Evolutionary conservation across 345 rosid genomes (phyloP), one percentile per base, ranked within the genome.

Genomic region (Sisymbrium irio): DNA sequence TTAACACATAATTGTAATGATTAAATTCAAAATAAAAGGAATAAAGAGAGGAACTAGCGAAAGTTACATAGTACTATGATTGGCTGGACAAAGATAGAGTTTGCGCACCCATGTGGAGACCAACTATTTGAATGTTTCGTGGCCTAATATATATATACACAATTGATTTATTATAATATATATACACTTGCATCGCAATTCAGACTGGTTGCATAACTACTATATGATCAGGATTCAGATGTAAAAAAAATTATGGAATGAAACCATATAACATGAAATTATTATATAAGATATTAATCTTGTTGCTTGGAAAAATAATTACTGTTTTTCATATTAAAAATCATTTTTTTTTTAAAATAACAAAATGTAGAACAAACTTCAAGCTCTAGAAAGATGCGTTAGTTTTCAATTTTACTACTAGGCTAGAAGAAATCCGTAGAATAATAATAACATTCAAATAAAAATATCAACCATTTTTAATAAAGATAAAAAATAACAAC

Each of bases 41-140:
- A 62, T 55, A 69, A 15, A 69, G 35, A 62, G 30, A 36, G 4
- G 18, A 69, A 69, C 35, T 8, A 69, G 22, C n/a, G 54, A 61
- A 62, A 69, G 56, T 65, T 56, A 17, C 65, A 69, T 54, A 42
- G 62, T 41, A 54, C 17, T 62, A 63, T 63, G 75, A 70, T 76
- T 76, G 79, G 79, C 50, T 76, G 66, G 67, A 62, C 65, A 69
- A 63, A 76, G 71, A 69, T 63, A 63, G 65, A 27, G 61, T 69
- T 46, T 76, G 79, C 71, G 79, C 66, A 70, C 76, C 75, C 79
- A 70, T 70, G 76, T 70, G 79, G 79, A 70, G 79, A 76, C 79
- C 79, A 76, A 63, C 76, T 41, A 70, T 45, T 46, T 63, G 75
- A 49, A 70, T 76, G 79, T 76, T 70, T 69, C 76, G 28, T 76